Conservation (phyloP, 495 filamentous ascomycete genomes). For the Zalerion maritima region DNA sequence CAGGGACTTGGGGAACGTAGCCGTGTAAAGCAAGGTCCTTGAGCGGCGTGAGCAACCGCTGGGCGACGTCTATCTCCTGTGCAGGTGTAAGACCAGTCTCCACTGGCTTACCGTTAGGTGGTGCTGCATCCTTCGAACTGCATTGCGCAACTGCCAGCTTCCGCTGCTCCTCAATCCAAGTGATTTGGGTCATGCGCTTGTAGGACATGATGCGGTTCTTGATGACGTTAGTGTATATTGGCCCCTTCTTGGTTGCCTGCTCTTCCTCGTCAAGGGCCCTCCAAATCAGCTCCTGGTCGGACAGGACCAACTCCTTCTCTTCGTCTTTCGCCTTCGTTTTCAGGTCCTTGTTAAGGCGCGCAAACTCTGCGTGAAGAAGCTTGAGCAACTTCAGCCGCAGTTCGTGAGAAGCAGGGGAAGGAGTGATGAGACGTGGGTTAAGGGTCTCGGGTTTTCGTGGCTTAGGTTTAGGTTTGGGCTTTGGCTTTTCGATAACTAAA, state of each 20-base stretch:
- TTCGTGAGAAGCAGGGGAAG: conserved; percentile 54
- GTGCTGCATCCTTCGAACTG: conserved; percentile 15
- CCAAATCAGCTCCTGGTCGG: conserved; percentile 54
- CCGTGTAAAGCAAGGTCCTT: conserved; percentile 47
- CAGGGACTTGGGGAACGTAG: conserved; percentile 56
- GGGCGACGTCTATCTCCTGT: conserved; percentile 54
- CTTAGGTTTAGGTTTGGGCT: conserved; percentile 5
- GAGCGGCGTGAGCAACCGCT: conserved; percentile 43
- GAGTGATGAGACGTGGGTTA: conserved; percentile 66
- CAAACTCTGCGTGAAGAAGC: conserved; percentile 59
- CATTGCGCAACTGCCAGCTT: conserved; percentile 14
- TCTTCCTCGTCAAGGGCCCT: conserved; percentile 75
- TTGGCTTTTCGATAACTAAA: no score
- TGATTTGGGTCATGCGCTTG: conserved; percentile 50
- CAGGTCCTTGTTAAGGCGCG: conserved; percentile 51
- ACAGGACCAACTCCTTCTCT: conserved; percentile 37
- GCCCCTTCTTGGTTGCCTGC: conserved; percentile 45
- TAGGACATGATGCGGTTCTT: conserved; percentile 61
- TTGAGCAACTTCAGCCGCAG: conserved; percentile 52
- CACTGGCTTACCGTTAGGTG: conserved; percentile 27
- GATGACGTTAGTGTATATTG: conserved; percentile 68
- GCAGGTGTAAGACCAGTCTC: conserved; percentile 49
- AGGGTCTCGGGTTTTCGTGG: conserved; percentile 37
- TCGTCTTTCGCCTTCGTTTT: conserved; percentile 32
- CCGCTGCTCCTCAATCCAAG: conserved; percentile 44